A percentile compares a stretch with the other conserved stretches of the same genome.
Evolutionary conservation across 2,329 filamentous ascomycete genomes (phyloP).

Genomic region (Cladorrhinum sp.): DNA sequence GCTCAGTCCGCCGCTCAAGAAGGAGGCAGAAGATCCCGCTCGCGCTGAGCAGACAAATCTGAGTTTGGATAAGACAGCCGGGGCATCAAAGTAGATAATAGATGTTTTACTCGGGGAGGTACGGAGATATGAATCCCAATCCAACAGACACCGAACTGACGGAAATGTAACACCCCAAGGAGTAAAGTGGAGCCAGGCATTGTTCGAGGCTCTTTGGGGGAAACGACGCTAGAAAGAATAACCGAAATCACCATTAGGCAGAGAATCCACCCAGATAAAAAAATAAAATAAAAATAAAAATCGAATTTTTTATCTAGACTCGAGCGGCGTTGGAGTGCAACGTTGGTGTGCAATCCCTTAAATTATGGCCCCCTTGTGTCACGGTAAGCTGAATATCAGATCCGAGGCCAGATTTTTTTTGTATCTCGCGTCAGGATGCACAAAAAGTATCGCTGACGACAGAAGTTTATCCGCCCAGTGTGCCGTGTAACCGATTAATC

Average conservation of each 20-base stretch:
- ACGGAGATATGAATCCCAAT: background rate
- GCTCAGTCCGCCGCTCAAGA: background rate
- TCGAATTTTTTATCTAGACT: background rate
- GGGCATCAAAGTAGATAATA: background rate
- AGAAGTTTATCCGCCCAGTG: no score
- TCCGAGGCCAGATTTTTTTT: no score
- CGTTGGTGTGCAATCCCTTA: no score
- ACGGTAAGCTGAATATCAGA: background rate
- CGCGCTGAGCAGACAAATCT: constrained; percentile 11
- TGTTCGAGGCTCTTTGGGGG: background rate
- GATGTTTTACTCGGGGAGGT: background rate
- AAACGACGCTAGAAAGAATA: background rate
- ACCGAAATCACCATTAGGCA: background rate
- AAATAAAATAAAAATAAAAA: background rate
- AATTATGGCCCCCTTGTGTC: background rate
- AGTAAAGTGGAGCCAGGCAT: background rate
- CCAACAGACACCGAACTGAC: no score
- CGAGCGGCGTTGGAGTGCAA: no score
- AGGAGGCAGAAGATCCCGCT: constrained; percentile 6
- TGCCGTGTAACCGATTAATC: background rate
- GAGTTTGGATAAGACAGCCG: background rate
- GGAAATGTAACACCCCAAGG: no score
- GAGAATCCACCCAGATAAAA: background rate
- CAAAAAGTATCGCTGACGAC: background rate
- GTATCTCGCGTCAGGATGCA: background rate